Conservation (phyloP, 805 yeast genomes). For the Ogataea parapolymorpha region DNA sequence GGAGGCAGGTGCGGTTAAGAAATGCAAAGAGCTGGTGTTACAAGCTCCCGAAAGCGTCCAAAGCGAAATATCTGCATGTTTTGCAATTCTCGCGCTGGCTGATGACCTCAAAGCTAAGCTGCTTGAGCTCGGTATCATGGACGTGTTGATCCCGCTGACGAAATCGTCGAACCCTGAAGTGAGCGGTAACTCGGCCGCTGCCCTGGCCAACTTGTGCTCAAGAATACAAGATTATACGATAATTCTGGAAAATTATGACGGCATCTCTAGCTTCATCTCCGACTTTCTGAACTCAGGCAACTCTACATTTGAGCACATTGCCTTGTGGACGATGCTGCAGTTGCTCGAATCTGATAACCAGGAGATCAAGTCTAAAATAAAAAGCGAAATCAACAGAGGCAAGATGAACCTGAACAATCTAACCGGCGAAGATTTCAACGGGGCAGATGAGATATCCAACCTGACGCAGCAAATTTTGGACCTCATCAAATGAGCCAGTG, state of each 20-base stretch:
- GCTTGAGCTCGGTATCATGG: constrained; percentile 78
- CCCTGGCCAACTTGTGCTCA: constrained; percentile 91
- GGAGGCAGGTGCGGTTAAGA: constrained; percentile 93
- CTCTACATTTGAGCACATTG: constrained; percentile 96
- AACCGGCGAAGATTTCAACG: constrained; percentile 34
- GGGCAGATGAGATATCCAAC: constrained; percentile 36
- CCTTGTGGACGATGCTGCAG: constrained; percentile 94
- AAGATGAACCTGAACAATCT: constrained; percentile 33
- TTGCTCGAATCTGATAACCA: constrained; percentile 80
- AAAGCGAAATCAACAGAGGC: constrained; percentile 32
- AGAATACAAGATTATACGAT: constrained; percentile 80
- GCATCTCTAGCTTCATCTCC: constrained; percentile 78
- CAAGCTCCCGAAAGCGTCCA: constrained; percentile 89
- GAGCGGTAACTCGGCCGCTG: constrained; percentile 98
- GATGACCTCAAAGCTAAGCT: constrained; percentile 88
- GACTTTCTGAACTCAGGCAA: constrained; percentile 80
- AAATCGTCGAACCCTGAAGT: constrained; percentile 87
- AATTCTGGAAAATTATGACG: constrained; percentile 83
- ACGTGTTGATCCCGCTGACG: constrained; percentile 89
- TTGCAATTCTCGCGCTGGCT: constrained; percentile 94
- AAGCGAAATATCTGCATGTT: constrained; percentile 93
- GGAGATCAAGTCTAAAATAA: constrained; percentile 44
- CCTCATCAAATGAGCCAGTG: constrained; percentile 24
- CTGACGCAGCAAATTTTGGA: constrained; percentile 37
- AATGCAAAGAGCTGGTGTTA: constrained; percentile 84